phyloP scores from a whole-genome alignment of 1,284 basidiomycete species.

The Moesziomyces sp. region DNA sequence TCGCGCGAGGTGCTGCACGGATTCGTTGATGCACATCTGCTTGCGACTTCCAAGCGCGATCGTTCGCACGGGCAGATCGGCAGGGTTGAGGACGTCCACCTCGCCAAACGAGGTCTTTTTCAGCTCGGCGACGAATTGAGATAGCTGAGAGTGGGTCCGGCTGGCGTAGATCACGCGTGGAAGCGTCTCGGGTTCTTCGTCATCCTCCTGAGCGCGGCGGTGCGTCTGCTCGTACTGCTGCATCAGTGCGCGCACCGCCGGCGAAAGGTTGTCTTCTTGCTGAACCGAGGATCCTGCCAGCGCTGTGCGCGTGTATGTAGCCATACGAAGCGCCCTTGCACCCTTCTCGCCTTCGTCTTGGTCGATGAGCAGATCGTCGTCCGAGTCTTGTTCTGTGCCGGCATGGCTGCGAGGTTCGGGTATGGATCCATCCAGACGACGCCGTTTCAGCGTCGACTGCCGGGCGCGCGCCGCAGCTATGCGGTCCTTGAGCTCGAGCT shows the following conservation, averaged over 20 bases:
- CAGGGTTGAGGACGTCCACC: slow-evolving; percentile 38
- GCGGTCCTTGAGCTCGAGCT: slow-evolving; percentile 64
- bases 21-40: slow-evolving; percentile 92
- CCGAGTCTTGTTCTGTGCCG: slow-evolving; percentile 25
- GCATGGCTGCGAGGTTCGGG: neutral
- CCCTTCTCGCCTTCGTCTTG: slow-evolving; percentile 25
- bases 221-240: slow-evolving; percentile 67
- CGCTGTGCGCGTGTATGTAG: slow-evolving; percentile 25
- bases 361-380: slow-evolving; percentile 45
- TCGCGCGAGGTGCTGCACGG: slow-evolving; percentile 72
- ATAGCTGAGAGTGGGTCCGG: slow-evolving; percentile 91
- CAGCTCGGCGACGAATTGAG: slow-evolving; percentile 89
- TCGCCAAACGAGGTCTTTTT: slow-evolving; percentile 74
- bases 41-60: slow-evolving; percentile 81
- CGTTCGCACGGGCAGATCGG: slow-evolving; percentile 38
- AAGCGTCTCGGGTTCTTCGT: slow-evolving; percentile 63
- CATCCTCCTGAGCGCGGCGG: slow-evolving; percentile 42
- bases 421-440: slow-evolving; percentile 8
- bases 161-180: slow-evolving; percentile 85
- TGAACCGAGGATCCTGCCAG: slow-evolving; percentile 16
- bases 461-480: slow-evolving; percentile 52
- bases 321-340: slow-evolving; percentile 21
- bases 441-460: slow-evolving; percentile 42
- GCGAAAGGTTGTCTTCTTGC: slow-evolving; percentile 71
- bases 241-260: slow-evolving; percentile 83